Conservation (phyloP, 179 eudicot genomes). For the Camellia oleifera region DNA sequence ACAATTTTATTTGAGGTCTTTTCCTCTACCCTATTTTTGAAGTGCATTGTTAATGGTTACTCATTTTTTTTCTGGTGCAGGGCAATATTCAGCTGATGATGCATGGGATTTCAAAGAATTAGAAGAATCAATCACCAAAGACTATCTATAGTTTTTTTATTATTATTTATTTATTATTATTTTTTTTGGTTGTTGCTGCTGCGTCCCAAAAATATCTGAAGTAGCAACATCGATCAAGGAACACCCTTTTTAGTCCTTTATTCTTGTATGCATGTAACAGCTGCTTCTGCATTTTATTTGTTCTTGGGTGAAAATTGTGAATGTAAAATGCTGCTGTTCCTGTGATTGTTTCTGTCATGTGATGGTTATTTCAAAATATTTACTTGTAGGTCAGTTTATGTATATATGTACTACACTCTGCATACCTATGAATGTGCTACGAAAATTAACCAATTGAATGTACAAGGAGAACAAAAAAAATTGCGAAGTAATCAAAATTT, state of each 20-base stretch:
- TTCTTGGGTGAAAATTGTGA: neutral
- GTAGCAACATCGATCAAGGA: neutral
- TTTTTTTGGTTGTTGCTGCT: neutral
- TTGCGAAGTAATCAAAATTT: no score
- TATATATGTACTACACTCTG: no score
- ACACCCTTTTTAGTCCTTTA: neutral
- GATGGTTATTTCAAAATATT: no score
- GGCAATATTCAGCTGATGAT: slow-evolving; percentile 75
- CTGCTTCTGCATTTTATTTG: neutral
- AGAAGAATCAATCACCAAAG: slow-evolving; percentile 69
- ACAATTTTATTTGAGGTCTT: no score
- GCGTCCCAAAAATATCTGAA: neutral
- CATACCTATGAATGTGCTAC: no score
- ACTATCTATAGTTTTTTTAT: slow-evolving; percentile 44
- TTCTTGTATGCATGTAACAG: slow-evolving; percentile 1
- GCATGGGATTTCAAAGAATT: slow-evolving; percentile 92
- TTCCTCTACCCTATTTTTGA: neutral
- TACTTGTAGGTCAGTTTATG: no score
- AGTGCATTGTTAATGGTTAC: neutral
- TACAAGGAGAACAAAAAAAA: no score
- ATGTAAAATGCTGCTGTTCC: neutral
- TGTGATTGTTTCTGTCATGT: no score
- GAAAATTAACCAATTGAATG: no score
- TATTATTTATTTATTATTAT: no score
- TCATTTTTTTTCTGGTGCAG: slow-evolving; percentile 27